Conservation (phyloP, 768 basidiomycete species). For the Boletus rubropictus region DNA sequence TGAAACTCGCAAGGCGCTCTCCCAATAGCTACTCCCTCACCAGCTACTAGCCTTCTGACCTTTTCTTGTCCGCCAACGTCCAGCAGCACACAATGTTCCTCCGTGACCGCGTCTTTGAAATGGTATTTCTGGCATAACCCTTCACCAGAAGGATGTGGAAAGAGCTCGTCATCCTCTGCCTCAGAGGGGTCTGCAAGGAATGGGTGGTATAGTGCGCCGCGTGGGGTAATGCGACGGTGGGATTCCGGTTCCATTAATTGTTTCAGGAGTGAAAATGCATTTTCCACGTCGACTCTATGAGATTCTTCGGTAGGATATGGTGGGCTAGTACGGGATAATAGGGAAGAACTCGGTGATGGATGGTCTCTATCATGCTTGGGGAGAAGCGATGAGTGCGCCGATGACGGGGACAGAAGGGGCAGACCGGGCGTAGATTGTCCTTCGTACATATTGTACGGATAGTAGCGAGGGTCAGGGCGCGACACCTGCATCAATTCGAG, state of each 20-base stretch:
- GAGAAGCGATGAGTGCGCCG: constrained; percentile 25
- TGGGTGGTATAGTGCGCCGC: constrained; percentile 67
- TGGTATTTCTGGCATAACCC: constrained; percentile 65
- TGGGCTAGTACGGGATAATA: constrained; percentile 10
- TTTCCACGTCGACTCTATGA: constrained; percentile 52
- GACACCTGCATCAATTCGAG: constrained; percentile 56
- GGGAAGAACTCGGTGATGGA: constrained; percentile 21
- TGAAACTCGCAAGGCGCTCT: constrained; percentile 60
- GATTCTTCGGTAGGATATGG: constrained; percentile 31
- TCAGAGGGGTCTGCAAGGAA: constrained; percentile 56
- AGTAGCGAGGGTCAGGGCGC: constrained; percentile 46
- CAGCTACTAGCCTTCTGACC: constrained; percentile 28
- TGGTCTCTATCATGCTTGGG: constrained; percentile 14
- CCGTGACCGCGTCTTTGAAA: constrained; percentile 53
- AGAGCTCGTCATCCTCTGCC: constrained; percentile 55
- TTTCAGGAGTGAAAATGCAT: constrained; percentile 72
- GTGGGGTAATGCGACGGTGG: constrained; percentile 71
- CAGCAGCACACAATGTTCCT: constrained; percentile 48
- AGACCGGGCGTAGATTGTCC: constrained; percentile 19
- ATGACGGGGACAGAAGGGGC: constrained; percentile 33
- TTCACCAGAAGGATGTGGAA: constrained; percentile 63
- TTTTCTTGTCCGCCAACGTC: constrained; percentile 32
- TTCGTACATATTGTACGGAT: constrained; percentile 42
- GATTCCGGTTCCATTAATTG: constrained; percentile 71
- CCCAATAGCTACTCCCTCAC: constrained; percentile 55